Percentiles rank a stretch among this genome's conserved stretches.
phyloP scores from a whole-genome alignment of 768 basidiomycete species.

The Naganishia friedmannii region DNA sequence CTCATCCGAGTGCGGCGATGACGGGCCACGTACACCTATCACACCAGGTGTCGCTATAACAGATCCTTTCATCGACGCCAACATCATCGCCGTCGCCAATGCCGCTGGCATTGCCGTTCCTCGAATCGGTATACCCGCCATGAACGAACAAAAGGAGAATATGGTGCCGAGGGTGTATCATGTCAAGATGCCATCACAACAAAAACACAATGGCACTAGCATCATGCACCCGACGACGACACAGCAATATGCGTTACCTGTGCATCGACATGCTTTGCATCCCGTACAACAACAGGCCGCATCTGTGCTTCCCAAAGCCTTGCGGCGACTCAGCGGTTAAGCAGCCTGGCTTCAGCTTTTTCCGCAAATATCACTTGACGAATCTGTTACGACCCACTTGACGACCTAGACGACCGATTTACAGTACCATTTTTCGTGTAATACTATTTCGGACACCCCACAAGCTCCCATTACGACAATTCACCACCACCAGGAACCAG shows the following conservation, averaged over 20 bases:
- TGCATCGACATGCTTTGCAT: conserved; percentile 25
- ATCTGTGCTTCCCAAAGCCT: conserved; percentile 16
- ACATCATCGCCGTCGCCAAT: conserved; percentile 36
- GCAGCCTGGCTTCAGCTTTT: neutral
- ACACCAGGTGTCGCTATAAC: conserved; percentile 40
- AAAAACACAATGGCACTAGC: neutral
- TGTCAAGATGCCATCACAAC: conserved; percentile 22
- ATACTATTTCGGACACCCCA: neutral
- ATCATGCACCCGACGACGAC: neutral
- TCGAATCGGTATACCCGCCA: conserved; percentile 22
- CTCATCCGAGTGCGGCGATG: conserved; percentile 47
- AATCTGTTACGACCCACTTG: conserved; percentile 14
- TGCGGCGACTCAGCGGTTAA: conserved; percentile 30
- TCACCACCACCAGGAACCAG: neutral
- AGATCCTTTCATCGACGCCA: conserved; percentile 23
- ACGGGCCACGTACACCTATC: conserved; percentile 47
- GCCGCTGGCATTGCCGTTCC: conserved; percentile 30
- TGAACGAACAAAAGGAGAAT: conserved; percentile 45
- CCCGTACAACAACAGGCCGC: conserved; percentile 18
- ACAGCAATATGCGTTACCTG: neutral
- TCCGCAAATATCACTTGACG: neutral
- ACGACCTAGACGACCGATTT: conserved; percentile 11
- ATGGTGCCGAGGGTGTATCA: conserved; percentile 39
- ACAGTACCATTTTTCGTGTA: conserved; percentile 12
- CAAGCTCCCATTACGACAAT: neutral